Conservation (phyloP, 2,329 filamentous ascomycete genomes). For the Calonectria multiphialidica region DNA sequence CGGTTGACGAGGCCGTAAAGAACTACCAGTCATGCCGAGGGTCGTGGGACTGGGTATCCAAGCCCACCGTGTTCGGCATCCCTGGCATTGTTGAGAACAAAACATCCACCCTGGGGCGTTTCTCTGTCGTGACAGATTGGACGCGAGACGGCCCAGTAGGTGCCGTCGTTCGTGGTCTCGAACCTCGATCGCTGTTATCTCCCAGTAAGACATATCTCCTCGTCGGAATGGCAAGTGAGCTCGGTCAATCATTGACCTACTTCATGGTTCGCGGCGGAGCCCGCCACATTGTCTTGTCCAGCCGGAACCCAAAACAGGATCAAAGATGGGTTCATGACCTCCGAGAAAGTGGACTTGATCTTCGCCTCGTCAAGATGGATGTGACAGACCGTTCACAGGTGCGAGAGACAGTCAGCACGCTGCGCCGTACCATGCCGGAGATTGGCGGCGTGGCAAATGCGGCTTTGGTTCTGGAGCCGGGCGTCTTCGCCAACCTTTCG, state of each 20-base stretch:
- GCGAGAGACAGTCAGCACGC: not conserved
- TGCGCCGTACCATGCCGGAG: not conserved
- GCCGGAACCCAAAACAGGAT: not conserved
- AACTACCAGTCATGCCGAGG: no score
- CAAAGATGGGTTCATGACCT: not conserved
- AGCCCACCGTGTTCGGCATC: no score
- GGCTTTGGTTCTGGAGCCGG: not conserved
- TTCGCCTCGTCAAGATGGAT: not conserved
- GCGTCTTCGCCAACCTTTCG: not conserved
- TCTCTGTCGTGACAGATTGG: not conserved
- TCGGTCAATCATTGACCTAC: not conserved
- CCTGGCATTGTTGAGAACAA: no score
- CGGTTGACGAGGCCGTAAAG: no score
- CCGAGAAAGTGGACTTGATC: not conserved
- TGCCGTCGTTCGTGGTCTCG: not conserved
- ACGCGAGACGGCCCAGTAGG: not conserved
- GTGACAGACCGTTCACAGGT: not conserved
- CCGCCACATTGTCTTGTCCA: not conserved
- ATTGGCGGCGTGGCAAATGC: not conserved
- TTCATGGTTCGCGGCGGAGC: not conserved
- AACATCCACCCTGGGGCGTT: no score
- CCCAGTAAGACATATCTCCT: not conserved
- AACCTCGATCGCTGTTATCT: not conserved
- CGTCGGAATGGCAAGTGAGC: not conserved
- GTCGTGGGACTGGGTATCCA: no score